Base-by-base conservation (phyloP, 1,284 basidiomycete genomes). In the Trametes versicolor region DNA sequence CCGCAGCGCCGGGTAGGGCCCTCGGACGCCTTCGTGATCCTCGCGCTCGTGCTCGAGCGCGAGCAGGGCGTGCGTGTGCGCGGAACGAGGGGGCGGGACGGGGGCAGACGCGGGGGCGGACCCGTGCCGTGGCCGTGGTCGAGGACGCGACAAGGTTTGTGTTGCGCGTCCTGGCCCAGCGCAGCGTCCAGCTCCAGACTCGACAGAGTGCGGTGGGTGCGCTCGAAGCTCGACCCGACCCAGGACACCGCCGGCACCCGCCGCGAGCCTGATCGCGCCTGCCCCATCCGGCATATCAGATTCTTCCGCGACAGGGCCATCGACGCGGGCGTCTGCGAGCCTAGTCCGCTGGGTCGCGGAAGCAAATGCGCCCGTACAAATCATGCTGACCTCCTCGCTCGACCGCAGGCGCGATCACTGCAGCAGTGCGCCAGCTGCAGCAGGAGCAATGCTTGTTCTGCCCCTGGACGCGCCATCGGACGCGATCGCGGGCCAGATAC, bases 361-460 rank as follows among this genome's bases (percentile, higher is more conserved):
- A 70, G 68, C 68, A 70, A 65, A 70, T 65, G 59, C 19, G 61
- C 64, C 41, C 60, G 59, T 60, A 65, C 68, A 65, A 64, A 66
- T 66, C 64, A 60, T 34, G 67, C 55, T 69, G 59, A 69, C 62
- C 32, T 25, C 48, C 19, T 17, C 12, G 2, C 37, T 2, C 15
- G 2, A 15, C 27, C 25, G 12, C 58, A 34, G 4, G 32, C 41
- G 39, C 60, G 56, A 65, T 65, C 64, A 61, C 49, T 52, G 0
- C 32, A 15, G 34, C 8, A 19, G 10, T 19, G 3, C 43, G 15
- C 9, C 21, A 2, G 23, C 21, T 27, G 45, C 43, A 23, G 21
- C 45, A 9, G 13, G 39, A 15, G 45, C 45, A 25, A 21, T 48
- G 45, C 45, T 23, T 15, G 45, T 48, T 21, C 45, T 43, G 17